phyloP scores from a whole-genome alignment of 805 yeast genomes.

The Cyberlindnera saturnus region DNA sequence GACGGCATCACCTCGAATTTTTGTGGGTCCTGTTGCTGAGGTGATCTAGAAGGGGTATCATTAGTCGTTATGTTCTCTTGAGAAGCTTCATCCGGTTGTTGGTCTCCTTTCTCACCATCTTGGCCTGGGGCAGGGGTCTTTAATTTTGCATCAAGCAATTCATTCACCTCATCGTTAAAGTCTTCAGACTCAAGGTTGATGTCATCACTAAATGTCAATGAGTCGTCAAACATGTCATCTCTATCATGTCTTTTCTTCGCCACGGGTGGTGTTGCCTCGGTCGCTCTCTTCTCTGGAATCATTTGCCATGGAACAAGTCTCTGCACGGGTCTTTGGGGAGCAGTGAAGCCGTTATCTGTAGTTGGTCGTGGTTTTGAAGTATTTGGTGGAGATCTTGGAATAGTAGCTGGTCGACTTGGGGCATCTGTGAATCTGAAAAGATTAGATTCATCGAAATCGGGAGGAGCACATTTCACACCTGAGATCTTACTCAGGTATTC shows the following conservation, averaged over 20 bases:
- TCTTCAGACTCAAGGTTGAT: conserved; percentile 32
- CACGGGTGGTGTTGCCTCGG: conserved; percentile 2
- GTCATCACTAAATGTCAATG: conserved; percentile 48
- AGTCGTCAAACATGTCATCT: conserved; percentile 43
- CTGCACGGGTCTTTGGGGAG: background rate
- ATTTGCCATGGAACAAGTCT: background rate
- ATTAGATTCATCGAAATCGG: conserved; percentile 38
- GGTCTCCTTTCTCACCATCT: conserved; percentile 6
- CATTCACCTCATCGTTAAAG: conserved; percentile 25
- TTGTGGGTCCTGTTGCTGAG: background rate
- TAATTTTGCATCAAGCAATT: conserved; percentile 15
- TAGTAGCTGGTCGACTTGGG: conserved; percentile 12
- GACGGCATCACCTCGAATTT: conserved; percentile 4
- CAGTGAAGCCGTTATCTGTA: background rate
- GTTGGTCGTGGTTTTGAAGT: background rate
- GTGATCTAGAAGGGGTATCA: conserved; percentile 9
- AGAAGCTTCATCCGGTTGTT: conserved; percentile 2
- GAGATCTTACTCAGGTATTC: conserved; percentile 46
- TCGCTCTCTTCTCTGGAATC: conserved; percentile 16
- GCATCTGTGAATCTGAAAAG: conserved; percentile 28
- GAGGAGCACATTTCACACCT: conserved; percentile 37
- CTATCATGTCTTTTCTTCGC: conserved; percentile 4
- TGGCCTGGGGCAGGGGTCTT: conserved; percentile 13
- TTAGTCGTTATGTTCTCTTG: conserved; percentile 2
- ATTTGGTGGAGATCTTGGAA: conserved; percentile 5